Percentiles rank a stretch among this genome's conserved stretches.
phyloP scores from a whole-genome alignment of 805 yeast species.

The Nakazawaea peltata region DNA sequence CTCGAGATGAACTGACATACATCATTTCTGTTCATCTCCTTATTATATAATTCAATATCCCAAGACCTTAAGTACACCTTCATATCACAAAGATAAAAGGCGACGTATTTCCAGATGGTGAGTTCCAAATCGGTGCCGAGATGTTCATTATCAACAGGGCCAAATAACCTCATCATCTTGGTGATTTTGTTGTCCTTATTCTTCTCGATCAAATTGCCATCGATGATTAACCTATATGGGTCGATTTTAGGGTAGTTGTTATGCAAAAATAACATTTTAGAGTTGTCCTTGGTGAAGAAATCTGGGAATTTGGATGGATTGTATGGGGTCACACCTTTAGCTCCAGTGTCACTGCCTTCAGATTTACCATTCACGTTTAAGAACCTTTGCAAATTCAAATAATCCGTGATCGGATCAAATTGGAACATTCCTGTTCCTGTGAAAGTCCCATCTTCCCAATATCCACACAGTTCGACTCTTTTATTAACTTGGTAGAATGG shows the following conservation, averaged over 20 bases:
- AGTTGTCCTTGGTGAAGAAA: constrained; percentile 19
- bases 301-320: constrained; percentile 18
- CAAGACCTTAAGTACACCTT: constrained; percentile 15
- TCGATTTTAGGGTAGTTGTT: constrained; percentile 49
- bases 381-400: constrained; percentile 18
- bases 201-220: constrained; percentile 19
- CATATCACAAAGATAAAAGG: constrained; percentile 24
- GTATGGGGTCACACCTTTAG: neutral
- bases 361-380: constrained; percentile 12
- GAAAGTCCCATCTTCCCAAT: constrained; percentile 12
- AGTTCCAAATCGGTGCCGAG: constrained; percentile 26
- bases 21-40: constrained; percentile 24
- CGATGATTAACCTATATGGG: constrained; percentile 35
- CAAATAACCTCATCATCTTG: constrained; percentile 11
- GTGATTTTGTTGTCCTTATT: constrained; percentile 21
- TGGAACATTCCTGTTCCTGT: constrained; percentile 16
- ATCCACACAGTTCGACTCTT: constrained; percentile 43
- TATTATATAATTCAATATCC: constrained; percentile 10
- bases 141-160: constrained; percentile 21
- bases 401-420: constrained; percentile 25
- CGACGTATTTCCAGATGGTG: constrained; percentile 24
- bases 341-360: neutral
- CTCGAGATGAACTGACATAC: constrained; percentile 42
- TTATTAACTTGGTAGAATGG: constrained; percentile 48
- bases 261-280: constrained; percentile 30